A percentile compares a stretch with the other conserved stretches of the same genome.
Evolutionary conservation across 148 eudicot genomes (phyloP).

Genomic region (Linanthus parryae): DNA sequence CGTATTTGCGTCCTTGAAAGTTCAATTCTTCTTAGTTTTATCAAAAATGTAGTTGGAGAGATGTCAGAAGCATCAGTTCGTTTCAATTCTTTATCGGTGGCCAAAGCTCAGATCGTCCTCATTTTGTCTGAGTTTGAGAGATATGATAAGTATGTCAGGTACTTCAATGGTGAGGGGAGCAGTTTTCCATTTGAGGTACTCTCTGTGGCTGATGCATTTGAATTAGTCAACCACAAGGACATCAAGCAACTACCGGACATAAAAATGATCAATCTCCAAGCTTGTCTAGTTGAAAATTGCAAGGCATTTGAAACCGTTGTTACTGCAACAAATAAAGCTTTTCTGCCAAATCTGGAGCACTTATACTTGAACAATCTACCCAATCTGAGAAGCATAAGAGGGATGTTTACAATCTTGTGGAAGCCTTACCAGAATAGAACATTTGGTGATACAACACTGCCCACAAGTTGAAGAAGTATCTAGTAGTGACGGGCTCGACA

Average conservation of each 20-base stretch:
- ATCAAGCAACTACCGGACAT: constrained; percentile 6
- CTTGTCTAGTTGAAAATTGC: not conserved
- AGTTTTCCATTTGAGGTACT: not conserved
- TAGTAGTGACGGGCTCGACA: not conserved
- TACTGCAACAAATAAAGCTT: not conserved
- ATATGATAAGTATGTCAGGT: constrained; percentile 12
- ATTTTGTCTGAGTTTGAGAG: not conserved
- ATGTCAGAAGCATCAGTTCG: not conserved
- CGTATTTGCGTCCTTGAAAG: constrained; percentile 6
- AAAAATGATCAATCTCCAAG: not conserved
- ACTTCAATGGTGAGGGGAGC: constrained; percentile 1
- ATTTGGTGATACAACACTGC: constrained; percentile 1
- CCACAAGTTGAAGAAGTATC: not conserved
- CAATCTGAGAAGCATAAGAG: not conserved
- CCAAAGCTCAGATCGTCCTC: not conserved
- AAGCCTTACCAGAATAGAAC: not conserved
- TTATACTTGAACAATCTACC: constrained; percentile 2
- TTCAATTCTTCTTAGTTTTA: not conserved
- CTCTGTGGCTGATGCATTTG: constrained; percentile 6
- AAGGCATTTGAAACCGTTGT: not conserved
- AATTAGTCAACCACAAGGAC: constrained; percentile 9
- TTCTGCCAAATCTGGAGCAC: not conserved
- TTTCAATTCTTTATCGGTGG: constrained; percentile 14
- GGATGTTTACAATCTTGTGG: no score
- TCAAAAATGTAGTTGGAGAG: not conserved